Percentiles rank a stretch among this genome's conserved stretches.
These are phyloP conservation scores for Nitzschia sp. DNA, from an alignment of 108 stramenopile genomes.

Conservation along the genomic window DNA sequence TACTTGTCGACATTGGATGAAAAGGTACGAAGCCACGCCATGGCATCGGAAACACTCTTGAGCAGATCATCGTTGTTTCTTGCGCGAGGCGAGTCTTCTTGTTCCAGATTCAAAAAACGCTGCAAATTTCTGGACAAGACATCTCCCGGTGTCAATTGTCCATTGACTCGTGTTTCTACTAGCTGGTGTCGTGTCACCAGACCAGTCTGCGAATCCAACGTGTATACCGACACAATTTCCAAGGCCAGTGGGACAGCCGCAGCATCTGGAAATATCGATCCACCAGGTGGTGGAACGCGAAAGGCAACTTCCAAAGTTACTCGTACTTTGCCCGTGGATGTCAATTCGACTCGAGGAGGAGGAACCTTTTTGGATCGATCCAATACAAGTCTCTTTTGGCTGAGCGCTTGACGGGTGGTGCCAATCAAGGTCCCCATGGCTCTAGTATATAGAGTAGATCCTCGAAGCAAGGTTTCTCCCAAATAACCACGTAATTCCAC, in stretches of 20 bases:
- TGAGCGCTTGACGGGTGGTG: conserved; percentile 46
- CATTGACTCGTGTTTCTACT: conserved; percentile 75
- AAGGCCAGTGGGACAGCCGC: conserved; percentile 60
- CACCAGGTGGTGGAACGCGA: conserved; percentile 18
- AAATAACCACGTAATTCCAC: conserved; percentile 71
- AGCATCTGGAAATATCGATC: background rate
- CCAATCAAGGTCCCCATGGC: conserved; percentile 46
- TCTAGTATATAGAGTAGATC: conserved; percentile 47
- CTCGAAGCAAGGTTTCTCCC: conserved; percentile 58
- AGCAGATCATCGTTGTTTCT: conserved; percentile 15
- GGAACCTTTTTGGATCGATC: background rate
- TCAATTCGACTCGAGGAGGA: conserved; percentile 28
- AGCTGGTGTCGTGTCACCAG: conserved; percentile 60
- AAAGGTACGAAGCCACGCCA: conserved; percentile 21
- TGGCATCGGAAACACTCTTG: conserved; percentile 3
- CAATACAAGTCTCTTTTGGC: conserved; percentile 14
- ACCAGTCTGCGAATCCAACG: conserved; percentile 47
- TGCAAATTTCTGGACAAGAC: conserved; percentile 56
- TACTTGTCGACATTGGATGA: background rate
- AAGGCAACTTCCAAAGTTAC: conserved; percentile 3
- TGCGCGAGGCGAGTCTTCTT: background rate
- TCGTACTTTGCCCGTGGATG: conserved; percentile 4
- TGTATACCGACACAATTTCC: conserved; percentile 63
- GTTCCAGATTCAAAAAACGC: conserved; percentile 20
- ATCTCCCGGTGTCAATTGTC: conserved; percentile 73